Base-by-base conservation (phyloP, 2,329 filamentous ascomycete species). In the Colletotrichum eleusines region DNA sequence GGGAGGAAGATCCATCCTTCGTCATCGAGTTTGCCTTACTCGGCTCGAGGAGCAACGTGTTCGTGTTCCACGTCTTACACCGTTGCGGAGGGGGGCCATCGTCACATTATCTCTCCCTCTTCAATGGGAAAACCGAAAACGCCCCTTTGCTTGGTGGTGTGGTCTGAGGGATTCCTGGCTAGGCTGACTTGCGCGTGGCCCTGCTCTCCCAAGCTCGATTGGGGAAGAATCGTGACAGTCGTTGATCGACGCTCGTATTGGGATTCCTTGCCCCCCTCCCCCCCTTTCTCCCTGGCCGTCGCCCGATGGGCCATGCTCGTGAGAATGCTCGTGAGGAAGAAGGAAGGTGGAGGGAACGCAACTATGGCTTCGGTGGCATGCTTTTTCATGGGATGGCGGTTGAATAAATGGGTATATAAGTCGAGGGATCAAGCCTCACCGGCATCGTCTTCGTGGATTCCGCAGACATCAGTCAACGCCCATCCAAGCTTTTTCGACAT, bases 191-290 rank as follows among this genome's bases (percentile, higher is more conserved):
- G 1, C 16, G 26, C 6, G 20, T 40, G 26, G 48, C 48, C n/a
- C 1, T 23, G 35, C 35, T 38, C 16, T 38, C 16, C 4, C 3
- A 3, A 5, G 20, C 62, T 40, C 16, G 3, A 48, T 69, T 66
- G 11, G 63, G 63, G 63, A 50, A 44, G 33, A 31, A 51, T 62
- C 35, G 26, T 57, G 67, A 61, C 63, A 28, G 1, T 53, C 11
- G 18, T 33, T 16, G 63, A 70, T 62, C 67, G 50, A 40, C 42
- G 35, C 63, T 67, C 48, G 67, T 62, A 67, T 67, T 66, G 42
- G 33, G 14, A 42, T 12, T 28, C 44, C 20, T 33, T 44, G 54
- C 23, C 23, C 23, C 3, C 31, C 23, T 38, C 38, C 28, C 42
- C n/a, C n/a, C n/a, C n/a, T n/a, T n/a, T n/a, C n/a, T n/a, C n/a